These are phyloP conservation scores for Boletus tomentosulus DNA, from an alignment of 768 basidiomycete genomes.

Conservation along the genomic window DNA sequence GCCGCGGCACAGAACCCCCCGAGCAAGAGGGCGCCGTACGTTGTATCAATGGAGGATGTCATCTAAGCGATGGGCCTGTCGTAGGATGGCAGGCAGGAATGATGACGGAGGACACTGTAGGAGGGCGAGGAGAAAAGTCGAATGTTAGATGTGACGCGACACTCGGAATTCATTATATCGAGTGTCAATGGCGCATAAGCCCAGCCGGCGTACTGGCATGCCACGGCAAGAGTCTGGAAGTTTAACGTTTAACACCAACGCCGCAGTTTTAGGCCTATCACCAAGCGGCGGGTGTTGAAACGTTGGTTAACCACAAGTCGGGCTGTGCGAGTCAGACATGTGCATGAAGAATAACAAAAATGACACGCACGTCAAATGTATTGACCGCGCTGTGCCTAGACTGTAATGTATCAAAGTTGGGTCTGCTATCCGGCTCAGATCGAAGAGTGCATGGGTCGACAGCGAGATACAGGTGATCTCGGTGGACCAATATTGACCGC, in stretches of 20 bases:
- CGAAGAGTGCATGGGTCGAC: too few species aligned
- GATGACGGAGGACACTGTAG: not conserved
- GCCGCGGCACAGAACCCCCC: slow-evolving; percentile 29
- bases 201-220: not conserved
- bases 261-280: not conserved
- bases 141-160: not conserved
- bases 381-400: too few species aligned
- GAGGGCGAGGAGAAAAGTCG: not conserved
- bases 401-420: too few species aligned
- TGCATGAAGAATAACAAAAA: not conserved
- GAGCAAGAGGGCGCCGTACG: slow-evolving; percentile 27
- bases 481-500: too few species aligned
- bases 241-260: not conserved
- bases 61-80: not conserved
- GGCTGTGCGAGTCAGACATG: not conserved
- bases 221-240: not conserved
- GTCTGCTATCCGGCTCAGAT: too few species aligned
- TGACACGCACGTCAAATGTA: not conserved
- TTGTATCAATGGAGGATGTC: slow-evolving; percentile 13
- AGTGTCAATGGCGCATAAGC: not conserved
- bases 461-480: too few species aligned
- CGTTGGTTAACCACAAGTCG: not conserved
- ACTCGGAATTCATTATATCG: not conserved
- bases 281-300: not conserved
- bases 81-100: not conserved